phyloP scores from a whole-genome alignment of 2,329 filamentous ascomycete genomes.

The Pseudogymnoascus sp. region DNA sequence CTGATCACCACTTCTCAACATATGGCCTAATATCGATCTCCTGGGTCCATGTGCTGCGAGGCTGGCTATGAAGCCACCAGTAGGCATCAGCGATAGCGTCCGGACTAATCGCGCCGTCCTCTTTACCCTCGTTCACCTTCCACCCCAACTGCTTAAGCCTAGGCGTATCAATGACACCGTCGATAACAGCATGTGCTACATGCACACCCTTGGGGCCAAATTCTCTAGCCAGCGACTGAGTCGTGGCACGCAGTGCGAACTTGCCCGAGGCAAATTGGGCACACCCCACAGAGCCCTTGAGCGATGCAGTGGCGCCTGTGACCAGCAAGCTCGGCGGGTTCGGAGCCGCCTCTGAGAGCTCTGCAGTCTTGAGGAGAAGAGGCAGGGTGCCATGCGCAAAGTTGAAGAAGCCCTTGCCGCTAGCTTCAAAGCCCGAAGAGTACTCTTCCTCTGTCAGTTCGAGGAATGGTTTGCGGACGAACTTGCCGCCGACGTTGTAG shows the following conservation, averaged over 20 bases:
- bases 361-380: conserved; percentile 56
- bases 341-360: conserved; percentile 34
- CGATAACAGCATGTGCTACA: conserved; percentile 73
- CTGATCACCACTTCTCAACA: conserved; percentile 59
- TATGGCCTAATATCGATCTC: conserved; percentile 75
- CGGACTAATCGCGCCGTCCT: conserved; percentile 61
- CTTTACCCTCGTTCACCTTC: conserved; percentile 37
- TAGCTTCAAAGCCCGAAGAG: conserved; percentile 38
- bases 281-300: conserved; percentile 65
- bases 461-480: conserved; percentile 49
- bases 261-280: conserved; percentile 70
- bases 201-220: conserved; percentile 81
- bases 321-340: conserved; percentile 75
- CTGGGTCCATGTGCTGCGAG: conserved; percentile 69
- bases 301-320: conserved; percentile 76
- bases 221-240: conserved; percentile 70
- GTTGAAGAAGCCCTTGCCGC: conserved; percentile 60
- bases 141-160: conserved; percentile 47
- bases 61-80: conserved; percentile 78
- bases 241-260: conserved; percentile 67
- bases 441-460: conserved; percentile 47
- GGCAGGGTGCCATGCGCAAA: conserved; percentile 70
- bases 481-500: conserved; percentile 56
- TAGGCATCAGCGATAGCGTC: conserved; percentile 81
- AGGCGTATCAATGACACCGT: conserved; percentile 79